Evolutionary conservation across 129 eudicot genomes (phyloP), one percentile per base, ranked within the genome.

Genomic region (Tagetes erecta): DNA sequence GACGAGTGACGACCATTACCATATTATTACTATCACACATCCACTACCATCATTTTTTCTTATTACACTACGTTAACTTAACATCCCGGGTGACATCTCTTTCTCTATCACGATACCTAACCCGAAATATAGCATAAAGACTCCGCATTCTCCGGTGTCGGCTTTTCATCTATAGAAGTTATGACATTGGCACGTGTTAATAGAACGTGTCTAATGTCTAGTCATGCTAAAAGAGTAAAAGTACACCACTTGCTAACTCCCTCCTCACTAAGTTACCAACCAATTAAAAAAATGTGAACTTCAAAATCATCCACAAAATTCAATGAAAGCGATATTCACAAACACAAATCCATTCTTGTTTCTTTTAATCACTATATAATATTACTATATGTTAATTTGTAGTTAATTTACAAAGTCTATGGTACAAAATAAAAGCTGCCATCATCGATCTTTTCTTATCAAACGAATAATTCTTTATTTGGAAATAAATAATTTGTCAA

Each of bases 201-300:
- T 20, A 20, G 27, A 20, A 20, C 27, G 27, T 20, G 27, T 20
- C 27, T 20, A 20, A 20, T 45, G 50, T 45, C 50, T 7, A 45
- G 50, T 45, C 50, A 45, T 45, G 13, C 9, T 45, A 45, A 45
- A 45, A 45, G 9, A 12, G 50, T 8, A 45, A 45, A 5, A 12
- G 40, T 40, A 33, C 65, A 34, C 40, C 65, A 59, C 65, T 49
- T 68, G 59, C 60, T 34, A 45, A 46, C 31, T 46, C 58, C 42
- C 42, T 68, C 12, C 37, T 68, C 59, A 68, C 31, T 0, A 47
- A 68, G 31, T 44, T 0, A 6, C 27, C 7, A 0, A 68, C 73
- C 73, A 47, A 68, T 69, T 12, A 46, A 46, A 56, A 2, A 58
- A 57, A 1, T 3, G 8, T 33, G 33, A 58, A 5, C 9, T 31